A percentile compares a stretch with the other conserved stretches of the same genome.
Evolutionary conservation across 306 rosid genomes (phyloP).

Genomic region (Cicer bijugum): DNA sequence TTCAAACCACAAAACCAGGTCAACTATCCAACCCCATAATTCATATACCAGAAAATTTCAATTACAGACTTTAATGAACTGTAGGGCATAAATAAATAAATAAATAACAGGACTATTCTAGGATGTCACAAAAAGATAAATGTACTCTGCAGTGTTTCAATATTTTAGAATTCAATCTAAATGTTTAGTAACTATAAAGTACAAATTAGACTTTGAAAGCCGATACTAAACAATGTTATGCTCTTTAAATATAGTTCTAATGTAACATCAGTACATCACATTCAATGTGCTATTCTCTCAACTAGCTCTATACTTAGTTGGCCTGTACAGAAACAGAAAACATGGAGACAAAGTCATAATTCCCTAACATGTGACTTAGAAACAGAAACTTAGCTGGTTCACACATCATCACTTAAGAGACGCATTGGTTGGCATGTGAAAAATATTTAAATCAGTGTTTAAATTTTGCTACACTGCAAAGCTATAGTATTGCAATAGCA

Average conservation of each 20-base stretch:
- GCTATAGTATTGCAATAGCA: no score
- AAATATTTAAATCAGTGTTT: background rate
- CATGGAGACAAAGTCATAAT: constrained; percentile 12
- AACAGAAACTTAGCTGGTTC: constrained; percentile 12
- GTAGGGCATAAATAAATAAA: background rate
- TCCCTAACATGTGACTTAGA: constrained; percentile 20
- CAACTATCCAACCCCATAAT: no score
- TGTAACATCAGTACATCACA: background rate
- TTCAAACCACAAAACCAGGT: no score
- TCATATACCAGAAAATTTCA: background rate
- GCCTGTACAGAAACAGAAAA: constrained; percentile 36
- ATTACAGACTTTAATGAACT: background rate
- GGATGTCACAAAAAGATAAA: constrained; percentile 25
- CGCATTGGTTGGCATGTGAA: background rate
- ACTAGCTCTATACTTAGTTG: constrained; percentile 28
- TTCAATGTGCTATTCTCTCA: constrained; percentile 12
- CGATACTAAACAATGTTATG: constrained; percentile 8
- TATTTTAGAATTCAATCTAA: constrained; percentile 40
- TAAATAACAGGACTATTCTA: background rate
- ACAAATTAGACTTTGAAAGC: constrained; percentile 4
- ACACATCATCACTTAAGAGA: constrained; percentile 17
- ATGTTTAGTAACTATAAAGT: constrained; percentile 23
- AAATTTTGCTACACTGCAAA: no score
- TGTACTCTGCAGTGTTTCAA: background rate
- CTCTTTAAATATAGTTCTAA: background rate